A percentile compares a stretch with the other conserved stretches of the same genome.
Conservation (phyloP, 2,329 filamentous ascomycete genomes). For the Oidium heveae region DNA sequence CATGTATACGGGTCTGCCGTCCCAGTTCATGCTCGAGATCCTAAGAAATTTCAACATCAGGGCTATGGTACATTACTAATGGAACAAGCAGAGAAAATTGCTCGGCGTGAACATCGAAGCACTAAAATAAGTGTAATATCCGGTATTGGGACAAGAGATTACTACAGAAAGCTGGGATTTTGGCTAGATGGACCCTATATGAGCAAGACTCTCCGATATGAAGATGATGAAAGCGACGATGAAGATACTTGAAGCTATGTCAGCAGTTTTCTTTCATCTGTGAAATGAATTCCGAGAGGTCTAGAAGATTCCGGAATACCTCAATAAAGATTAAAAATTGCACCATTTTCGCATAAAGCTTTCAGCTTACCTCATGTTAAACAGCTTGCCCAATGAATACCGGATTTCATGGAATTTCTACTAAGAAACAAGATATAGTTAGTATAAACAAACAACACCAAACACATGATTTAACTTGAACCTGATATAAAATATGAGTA, state of each 20-base stretch:
- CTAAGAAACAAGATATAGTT: too few species aligned
- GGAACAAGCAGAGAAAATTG: constrained; percentile 94
- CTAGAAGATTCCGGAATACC: too few species aligned
- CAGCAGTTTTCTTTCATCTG: too few species aligned
- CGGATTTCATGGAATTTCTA: too few species aligned
- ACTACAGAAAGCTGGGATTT: constrained; percentile 84
- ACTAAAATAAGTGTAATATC: constrained; percentile 91
- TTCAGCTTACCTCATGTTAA: too few species aligned
- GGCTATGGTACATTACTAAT: constrained; percentile 89
- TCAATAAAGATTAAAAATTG: too few species aligned
- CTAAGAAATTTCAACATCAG: constrained; percentile 94
- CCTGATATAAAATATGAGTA: too few species aligned
- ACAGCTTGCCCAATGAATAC: too few species aligned
- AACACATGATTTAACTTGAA: too few species aligned
- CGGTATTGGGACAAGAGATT: constrained; percentile 87
- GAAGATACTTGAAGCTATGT: constrained; percentile 7
- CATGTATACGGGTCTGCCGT: constrained; percentile 95
- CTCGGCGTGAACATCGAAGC: constrained; percentile 79
- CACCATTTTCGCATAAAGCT: too few species aligned
- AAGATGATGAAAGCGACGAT: constrained; percentile 12
- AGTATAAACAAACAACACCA: too few species aligned
- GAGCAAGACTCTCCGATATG: constrained; percentile 12
- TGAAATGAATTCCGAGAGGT: too few species aligned
- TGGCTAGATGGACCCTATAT: constrained; percentile 47
- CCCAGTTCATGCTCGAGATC: constrained; percentile 86